Evolutionary conservation across 2,329 filamentous ascomycete species (phyloP), one percentile per base, ranked within the genome.

Genomic region (Colletotrichum spaethianum): DNA sequence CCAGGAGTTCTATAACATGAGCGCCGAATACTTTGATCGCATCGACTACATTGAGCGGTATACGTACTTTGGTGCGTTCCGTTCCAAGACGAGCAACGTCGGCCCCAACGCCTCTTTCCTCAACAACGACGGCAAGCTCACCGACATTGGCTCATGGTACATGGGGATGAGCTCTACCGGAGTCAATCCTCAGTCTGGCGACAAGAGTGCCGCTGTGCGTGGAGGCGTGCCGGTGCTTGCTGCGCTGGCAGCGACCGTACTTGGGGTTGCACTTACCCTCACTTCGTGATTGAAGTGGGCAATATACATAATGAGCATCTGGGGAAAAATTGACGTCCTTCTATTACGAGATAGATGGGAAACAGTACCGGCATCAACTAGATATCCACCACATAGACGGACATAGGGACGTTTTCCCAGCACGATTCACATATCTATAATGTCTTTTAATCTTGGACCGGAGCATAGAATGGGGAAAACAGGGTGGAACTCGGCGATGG

Each of bases 141-240:
- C 93, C 1, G 90, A 94, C 75, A 93, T 96, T 74, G 94, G 94
- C 0, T 87, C 88, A 2, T 93, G 92, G 91, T 96, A 96, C 80
- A 80, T 96, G n/a, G 90, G 94, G 1, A 81, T 84, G 9, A 76
- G 75, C 16, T 84, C 83, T 0, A 88, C 86, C 1, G 87, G 86
- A 1, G 80, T 87, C 2, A 75, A 80, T 0, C 85, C 86, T 3
- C 50, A 74, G 59, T 73, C 70, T 26, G 70, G 70, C 28, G 42
- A 38, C 28, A 53, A 42, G 16, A 68, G 71, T 56, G 63, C 57
- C 11, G 62, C 59, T 9, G 60, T 63, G 16, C 31, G 53, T 8
- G 60, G 52, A 44, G 46, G 33, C 28, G 50, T 63, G 36, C 72
- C 72, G 7, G n/a, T 72, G n/a, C 14, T 69, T 28, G 48, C 59